phyloP scores from a whole-genome alignment of 2,329 filamentous ascomycete genomes.

The Sporothrix mexicana region DNA sequence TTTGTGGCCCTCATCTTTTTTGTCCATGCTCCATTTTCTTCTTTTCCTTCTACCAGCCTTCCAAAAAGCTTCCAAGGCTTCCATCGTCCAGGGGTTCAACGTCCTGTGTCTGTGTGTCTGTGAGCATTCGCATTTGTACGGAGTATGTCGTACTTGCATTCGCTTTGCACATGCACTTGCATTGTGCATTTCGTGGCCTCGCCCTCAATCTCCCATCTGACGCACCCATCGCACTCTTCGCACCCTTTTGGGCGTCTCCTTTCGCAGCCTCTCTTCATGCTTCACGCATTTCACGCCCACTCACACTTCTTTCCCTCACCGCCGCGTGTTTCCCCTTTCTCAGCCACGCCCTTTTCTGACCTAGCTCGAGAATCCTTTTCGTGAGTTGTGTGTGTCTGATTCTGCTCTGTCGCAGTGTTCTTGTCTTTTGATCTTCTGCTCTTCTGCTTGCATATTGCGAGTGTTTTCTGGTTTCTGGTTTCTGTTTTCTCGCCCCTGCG shows the following conservation, averaged over 20 bases:
- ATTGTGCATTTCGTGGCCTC: conserved; percentile 14
- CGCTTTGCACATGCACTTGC: not conserved
- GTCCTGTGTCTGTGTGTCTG: not conserved
- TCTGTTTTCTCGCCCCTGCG: conserved; percentile 2
- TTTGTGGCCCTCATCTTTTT: not conserved
- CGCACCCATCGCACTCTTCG: not conserved
- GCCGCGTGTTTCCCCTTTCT: conserved; percentile 13
- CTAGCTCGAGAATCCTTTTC: conserved; percentile 18
- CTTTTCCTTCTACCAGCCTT: conserved; percentile 27
- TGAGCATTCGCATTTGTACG: not conserved
- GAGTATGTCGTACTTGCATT: no score
- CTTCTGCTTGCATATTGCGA: not conserved
- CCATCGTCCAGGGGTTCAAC: not conserved
- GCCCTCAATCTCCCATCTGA: conserved; percentile 22
- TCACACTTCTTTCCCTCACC: conserved; percentile 7
- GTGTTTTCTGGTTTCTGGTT: no score
- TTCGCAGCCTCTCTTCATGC: not conserved
- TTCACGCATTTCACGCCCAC: conserved; percentile 13
- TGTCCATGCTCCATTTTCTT: conserved; percentile 19
- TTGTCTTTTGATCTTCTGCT: not conserved
- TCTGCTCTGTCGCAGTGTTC: not conserved
- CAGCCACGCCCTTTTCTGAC: conserved; percentile 14
- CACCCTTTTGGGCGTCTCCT: not conserved
- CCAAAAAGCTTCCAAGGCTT: conserved; percentile 19
- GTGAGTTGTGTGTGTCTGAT: not conserved